Conservation (phyloP, 75 land plant species). For the Pinus taeda region DNA sequence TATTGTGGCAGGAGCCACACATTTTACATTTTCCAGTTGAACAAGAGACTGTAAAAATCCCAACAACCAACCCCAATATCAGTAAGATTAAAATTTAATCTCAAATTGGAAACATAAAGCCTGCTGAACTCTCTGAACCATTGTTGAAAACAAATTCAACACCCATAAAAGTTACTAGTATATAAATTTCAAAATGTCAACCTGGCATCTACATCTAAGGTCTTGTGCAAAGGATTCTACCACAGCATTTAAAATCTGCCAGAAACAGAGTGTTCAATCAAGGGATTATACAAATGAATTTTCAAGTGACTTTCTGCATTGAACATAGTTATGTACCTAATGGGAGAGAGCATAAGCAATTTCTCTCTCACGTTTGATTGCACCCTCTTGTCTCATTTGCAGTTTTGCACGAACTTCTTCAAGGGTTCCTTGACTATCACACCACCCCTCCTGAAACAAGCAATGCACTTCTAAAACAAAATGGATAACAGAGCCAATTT, state of each 20-base stretch:
- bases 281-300: background rate
- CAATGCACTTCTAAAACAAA: background rate
- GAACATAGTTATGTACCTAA: conserved; percentile 31
- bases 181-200: background rate
- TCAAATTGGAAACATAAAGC: too few species aligned
- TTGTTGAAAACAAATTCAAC: conserved; percentile 25
- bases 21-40: too few species aligned
- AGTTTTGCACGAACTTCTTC: conserved; percentile 62
- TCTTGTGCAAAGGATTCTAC: background rate
- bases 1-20: too few species aligned
- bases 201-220: background rate
- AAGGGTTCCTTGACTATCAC: conserved; percentile 65
- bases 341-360: conserved; percentile 74
- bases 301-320: background rate
- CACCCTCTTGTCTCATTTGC: conserved; percentile 77
- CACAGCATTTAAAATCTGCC: too few species aligned
- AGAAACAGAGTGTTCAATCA: background rate
- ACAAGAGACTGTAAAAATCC: too few species aligned
- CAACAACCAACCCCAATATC: conserved; percentile 93
- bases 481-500: background rate
- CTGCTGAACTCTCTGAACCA: too few species aligned
- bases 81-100: too few species aligned
- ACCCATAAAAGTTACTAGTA: background rate
- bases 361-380: conserved; percentile 75
- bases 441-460: conserved; percentile 66